Base-by-base conservation (phyloP, 163 green algal genomes). In the Chlamydomonas reinhardtii region DNA sequence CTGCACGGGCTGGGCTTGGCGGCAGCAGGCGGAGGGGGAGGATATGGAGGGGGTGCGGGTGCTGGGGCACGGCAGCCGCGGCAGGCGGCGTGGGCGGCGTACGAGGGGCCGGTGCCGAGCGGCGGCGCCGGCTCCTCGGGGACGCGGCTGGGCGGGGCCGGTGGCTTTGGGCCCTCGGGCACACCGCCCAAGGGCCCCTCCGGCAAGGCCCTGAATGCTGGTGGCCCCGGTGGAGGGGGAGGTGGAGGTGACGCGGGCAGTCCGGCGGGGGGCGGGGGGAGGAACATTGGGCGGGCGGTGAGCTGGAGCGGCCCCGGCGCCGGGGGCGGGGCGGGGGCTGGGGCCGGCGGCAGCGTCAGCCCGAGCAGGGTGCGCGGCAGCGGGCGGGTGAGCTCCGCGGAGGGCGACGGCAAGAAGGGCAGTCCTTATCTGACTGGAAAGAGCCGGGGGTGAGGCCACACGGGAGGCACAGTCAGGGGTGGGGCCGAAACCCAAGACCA, bases 241-340 rank as follows among this genome's bases (percentile, higher is more conserved):
- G 20, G 31, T 9, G 34, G 69, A 4, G 62, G 24, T 20, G 17
- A 27, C 27, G 35, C 25, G 15, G 59, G 66, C 65, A 32, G 66
- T 20, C 65, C 39, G 19, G 27, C 65, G 17, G 16, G 31, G 2
- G 31, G 31, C 31, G 29, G 27, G 12, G 31, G 66, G 31, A 27
- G 48, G 48, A 56, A 56, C 48, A 29, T 83, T 6, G 62, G 62
- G 3, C 61, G 76, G 25, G 43, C 76, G 11, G 64, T 76, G 39
- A 75, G 64, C n/a, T 75, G 76, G 76, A 84, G 76, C 66, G 65
- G 76, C 22, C 76, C 76, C 9, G 76, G 76, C 0, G 39, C 0
- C 43, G 76, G 64, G 0, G 65, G 76, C 0, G 25, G 37, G 1
- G 68, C 32, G 32, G n/a, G 61, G 9, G 61, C 61, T 4, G 61